A percentile compares a stretch with the other conserved stretches of the same genome.
phyloP scores from a whole-genome alignment of 805 yeast species.

The Monosporozyma aerobia region DNA sequence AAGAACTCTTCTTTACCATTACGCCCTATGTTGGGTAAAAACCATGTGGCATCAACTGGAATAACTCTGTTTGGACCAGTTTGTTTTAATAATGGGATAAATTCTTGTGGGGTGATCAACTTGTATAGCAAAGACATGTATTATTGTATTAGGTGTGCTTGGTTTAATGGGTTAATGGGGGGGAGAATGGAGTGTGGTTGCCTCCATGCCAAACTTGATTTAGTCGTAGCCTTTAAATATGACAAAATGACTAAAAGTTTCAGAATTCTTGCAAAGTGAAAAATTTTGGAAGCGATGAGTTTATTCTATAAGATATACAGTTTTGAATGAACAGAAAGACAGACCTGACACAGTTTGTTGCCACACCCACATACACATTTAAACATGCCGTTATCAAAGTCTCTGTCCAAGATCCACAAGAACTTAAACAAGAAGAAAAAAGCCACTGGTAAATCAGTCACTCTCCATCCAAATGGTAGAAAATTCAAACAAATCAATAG shows the following conservation, averaged over 20 bases:
- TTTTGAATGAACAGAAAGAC: neutral
- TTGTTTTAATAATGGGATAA: conserved; percentile 16
- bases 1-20: conserved; percentile 50
- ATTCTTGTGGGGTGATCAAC: conserved; percentile 23
- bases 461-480: conserved; percentile 77
- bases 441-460: conserved; percentile 20
- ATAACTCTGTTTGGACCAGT: conserved; percentile 28
- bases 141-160: too few species aligned
- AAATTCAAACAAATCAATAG: conserved; percentile 75
- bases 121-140: conserved; percentile 10
- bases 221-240: neutral
- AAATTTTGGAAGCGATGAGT: conserved; percentile 2
- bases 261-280: conserved; percentile 8
- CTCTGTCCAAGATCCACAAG: conserved; percentile 27
- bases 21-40: conserved; percentile 65
- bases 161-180: too few species aligned
- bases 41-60: conserved; percentile 89
- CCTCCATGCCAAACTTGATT: neutral
- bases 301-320: neutral
- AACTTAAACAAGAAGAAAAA: conserved; percentile 10
- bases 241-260: neutral
- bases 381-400: conserved; percentile 29
- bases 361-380: neutral
- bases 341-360: neutral
- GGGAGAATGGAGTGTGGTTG: neutral